phyloP scores from a whole-genome alignment of 345 rosid genomes.

The Limnanthes douglasii region DNA sequence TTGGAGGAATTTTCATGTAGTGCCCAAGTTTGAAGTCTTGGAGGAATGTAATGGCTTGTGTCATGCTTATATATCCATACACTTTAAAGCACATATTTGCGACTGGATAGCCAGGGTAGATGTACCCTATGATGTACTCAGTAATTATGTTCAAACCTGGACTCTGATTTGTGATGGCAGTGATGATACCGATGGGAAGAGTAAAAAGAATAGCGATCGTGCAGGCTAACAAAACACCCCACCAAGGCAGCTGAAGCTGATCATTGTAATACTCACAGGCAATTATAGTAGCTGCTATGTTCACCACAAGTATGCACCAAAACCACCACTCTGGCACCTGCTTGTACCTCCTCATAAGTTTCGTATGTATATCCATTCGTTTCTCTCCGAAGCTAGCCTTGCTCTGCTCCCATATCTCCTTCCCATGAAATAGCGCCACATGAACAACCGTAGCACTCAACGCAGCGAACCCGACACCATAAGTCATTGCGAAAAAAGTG shows the following conservation, averaged over 20 bases:
- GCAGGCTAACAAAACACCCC: constrained; percentile 95
- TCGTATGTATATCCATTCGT: constrained; percentile 58
- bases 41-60: constrained; percentile 72
- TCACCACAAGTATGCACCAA: constrained; percentile 44
- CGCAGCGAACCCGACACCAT: constrained; percentile 88
- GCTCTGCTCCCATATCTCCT: constrained; percentile 91
- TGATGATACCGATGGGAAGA: constrained; percentile 89
- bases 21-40: constrained; percentile 98
- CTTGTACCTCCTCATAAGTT: constrained; percentile 58
- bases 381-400: constrained; percentile 54
- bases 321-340: constrained; percentile 98
- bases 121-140: constrained; percentile 85
- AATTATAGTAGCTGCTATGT: constrained; percentile 49
- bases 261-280: constrained; percentile 77
- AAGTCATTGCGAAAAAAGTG: constrained; percentile 76
- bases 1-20: constrained; percentile 96
- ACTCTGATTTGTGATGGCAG: constrained; percentile 93
- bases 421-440: constrained; percentile 83
- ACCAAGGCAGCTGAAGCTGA: constrained; percentile 96
- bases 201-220: constrained; percentile 66
- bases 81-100: constrained; percentile 99
- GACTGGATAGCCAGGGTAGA: constrained; percentile 91
- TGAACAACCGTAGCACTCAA: constrained; percentile 76
- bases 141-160: constrained; percentile 91
- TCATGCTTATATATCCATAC: constrained; percentile 92